Conservation (phyloP, 306 rosid genomes). For the Dalbergia cochinchinensis region DNA sequence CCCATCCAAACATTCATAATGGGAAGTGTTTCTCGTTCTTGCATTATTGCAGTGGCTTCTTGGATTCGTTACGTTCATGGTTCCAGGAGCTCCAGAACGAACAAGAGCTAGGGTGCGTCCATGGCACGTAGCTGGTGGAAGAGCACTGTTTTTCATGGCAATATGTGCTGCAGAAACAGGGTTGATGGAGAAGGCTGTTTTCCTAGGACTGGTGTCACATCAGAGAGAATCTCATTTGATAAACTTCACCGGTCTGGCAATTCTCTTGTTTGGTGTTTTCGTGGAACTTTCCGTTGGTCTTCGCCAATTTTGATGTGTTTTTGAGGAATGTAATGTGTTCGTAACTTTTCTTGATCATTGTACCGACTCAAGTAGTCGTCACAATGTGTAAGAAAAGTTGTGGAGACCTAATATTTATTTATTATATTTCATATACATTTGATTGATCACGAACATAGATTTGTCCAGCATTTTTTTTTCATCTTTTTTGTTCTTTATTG, state of each 20-base stretch:
- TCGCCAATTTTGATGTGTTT: no score
- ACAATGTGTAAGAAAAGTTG: no score
- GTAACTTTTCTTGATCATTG: no score
- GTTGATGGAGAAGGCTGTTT: conserved; percentile 57
- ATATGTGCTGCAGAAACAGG: conserved; percentile 82
- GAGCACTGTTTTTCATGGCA: conserved; percentile 75
- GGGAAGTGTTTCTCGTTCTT: background rate
- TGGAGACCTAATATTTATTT: no score
- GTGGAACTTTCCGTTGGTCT: conserved; percentile 49
- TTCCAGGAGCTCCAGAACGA: conserved; percentile 21
- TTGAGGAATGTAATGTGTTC: no score
- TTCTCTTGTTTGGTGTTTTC: conserved; percentile 82
- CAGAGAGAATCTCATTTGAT: conserved; percentile 58
- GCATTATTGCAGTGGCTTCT: conserved; percentile 62
- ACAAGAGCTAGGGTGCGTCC: conserved; percentile 44
- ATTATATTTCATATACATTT: no score
- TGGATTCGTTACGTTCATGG: conserved; percentile 62
- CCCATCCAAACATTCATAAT: background rate
- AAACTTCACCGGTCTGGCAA: conserved; percentile 68
- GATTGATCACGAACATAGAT: conserved; percentile 12
- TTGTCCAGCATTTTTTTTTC: background rate
- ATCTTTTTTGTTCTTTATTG: background rate
- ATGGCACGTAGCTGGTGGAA: conserved; percentile 73
- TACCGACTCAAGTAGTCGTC: no score
- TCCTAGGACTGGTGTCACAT: background rate